Percentiles rank a stretch among this genome's conserved stretches.
phyloP scores from a whole-genome alignment of 225 moss, liverwort and hornwort species.

The Bryoerythrophyllum caledonicum region DNA sequence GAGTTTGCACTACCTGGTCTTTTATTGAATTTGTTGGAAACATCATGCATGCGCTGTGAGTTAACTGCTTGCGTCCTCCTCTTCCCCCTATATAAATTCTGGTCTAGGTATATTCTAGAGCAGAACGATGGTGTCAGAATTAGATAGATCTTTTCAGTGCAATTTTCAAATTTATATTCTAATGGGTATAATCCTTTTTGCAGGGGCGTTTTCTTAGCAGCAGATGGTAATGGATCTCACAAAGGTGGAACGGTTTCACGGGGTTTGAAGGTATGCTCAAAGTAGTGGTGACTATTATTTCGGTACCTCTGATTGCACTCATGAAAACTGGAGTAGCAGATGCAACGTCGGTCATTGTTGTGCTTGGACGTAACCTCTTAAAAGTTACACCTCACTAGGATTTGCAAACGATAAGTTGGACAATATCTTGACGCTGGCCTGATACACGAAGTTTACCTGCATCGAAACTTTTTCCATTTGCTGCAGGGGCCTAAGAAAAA shows the following conservation, averaged over 20 bases:
- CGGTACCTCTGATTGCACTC: neutral
- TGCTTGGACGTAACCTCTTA: neutral
- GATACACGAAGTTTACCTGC: neutral
- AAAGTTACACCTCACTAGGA: neutral
- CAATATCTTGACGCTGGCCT: neutral
- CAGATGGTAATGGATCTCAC: slow-evolving; percentile 40
- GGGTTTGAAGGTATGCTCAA: slow-evolving; percentile 67
- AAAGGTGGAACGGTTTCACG: slow-evolving; percentile 50
- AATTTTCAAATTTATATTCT: neutral
- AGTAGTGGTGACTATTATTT: neutral
- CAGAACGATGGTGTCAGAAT: neutral
- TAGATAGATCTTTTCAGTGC: neutral
- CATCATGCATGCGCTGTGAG: neutral
- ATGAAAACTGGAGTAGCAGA: slow-evolving; percentile 2
- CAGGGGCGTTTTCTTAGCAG: slow-evolving; percentile 50
- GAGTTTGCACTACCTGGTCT: slow-evolving; percentile 30
- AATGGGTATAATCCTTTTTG: slow-evolving; percentile 19
- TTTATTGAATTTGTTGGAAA: neutral
- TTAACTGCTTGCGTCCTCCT: slow-evolving; percentile 8
- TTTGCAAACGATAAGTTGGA: neutral
- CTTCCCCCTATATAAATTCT: neutral
- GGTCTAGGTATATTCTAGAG: slow-evolving; percentile 1
- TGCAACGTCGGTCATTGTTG: neutral
- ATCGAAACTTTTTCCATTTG: slow-evolving; percentile 18
- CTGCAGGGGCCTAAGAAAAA: slow-evolving; percentile 85